Conservation (phyloP, 2,329 filamentous ascomycete genomes). For the Phaeosphaeriaceae sp. region DNA sequence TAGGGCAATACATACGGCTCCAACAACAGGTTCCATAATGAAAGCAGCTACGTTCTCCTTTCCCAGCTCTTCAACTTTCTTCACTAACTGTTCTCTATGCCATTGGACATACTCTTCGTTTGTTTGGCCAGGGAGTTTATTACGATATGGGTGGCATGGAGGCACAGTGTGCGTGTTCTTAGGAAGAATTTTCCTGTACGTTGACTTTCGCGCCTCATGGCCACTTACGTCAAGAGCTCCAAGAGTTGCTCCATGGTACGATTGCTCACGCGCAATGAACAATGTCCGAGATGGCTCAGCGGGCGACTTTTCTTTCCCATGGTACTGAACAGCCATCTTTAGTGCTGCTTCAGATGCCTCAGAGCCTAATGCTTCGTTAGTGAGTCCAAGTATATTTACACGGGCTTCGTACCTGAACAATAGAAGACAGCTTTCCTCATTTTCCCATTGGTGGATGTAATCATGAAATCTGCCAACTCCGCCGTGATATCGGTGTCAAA, state of each 20-base stretch:
- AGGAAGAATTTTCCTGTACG: constrained; percentile 67
- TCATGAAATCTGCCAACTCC: constrained; percentile 58
- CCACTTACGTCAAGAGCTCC: constrained; percentile 70
- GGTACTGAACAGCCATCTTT: constrained; percentile 72
- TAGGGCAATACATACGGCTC: constrained; percentile 61
- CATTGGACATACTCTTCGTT: constrained; percentile 65
- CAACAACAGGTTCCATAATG: constrained; percentile 74
- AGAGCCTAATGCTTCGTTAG: constrained; percentile 46
- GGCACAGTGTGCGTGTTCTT: constrained; percentile 66
- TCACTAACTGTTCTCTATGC: constrained; percentile 69
- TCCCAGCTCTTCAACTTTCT: constrained; percentile 67
- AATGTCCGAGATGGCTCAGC: constrained; percentile 61
- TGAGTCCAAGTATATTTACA: neutral
- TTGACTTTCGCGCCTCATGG: constrained; percentile 64
- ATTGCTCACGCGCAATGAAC: constrained; percentile 69
- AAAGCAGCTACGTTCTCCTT: constrained; percentile 69
- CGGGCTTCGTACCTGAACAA: constrained; percentile 57
- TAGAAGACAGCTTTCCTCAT: constrained; percentile 64
- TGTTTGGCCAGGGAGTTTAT: constrained; percentile 58
- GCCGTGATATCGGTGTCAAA: constrained; percentile 63
- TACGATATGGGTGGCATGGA: constrained; percentile 71
- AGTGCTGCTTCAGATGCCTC: constrained; percentile 73
- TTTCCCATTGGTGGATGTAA: constrained; percentile 58
- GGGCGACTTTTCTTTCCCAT: constrained; percentile 57
- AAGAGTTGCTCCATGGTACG: constrained; percentile 74